Evolutionary conservation across 208 protist species (phyloP).

Genomic region (Leishmania aethiopica): DNA sequence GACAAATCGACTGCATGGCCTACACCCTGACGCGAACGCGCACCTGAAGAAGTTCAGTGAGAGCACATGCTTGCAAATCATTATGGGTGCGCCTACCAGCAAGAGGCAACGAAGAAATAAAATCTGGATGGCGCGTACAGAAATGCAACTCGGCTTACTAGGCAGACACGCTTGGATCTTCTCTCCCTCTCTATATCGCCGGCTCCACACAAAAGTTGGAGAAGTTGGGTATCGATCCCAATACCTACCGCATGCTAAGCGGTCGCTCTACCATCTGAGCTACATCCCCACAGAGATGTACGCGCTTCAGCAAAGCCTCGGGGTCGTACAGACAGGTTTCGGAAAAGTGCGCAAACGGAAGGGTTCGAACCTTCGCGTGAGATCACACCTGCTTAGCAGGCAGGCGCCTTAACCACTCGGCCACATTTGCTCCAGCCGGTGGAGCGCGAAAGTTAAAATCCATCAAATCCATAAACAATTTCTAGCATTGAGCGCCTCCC

Average conservation of each 20-base stretch:
- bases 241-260: slow-evolving; percentile 94
- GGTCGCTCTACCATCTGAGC: slow-evolving; percentile 94
- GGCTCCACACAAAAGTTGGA: slow-evolving; percentile 58
- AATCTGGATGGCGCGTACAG: neutral
- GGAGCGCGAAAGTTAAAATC: too few relatives aligned
- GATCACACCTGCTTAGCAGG: slow-evolving; percentile 93
- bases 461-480: accelerated
- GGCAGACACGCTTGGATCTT: neutral
- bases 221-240: slow-evolving; percentile 94
- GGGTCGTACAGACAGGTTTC: neutral
- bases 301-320: too few relatives aligned
- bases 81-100: neutral
- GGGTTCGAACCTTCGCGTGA: slow-evolving; percentile 92
- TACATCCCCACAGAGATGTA: slow-evolving; percentile 32
- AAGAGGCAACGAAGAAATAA: neutral
- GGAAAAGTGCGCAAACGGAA: slow-evolving; percentile 82
- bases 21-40: neutral
- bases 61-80: neutral
- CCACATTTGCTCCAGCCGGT: slow-evolving; percentile 62
- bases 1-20: neutral
- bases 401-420: slow-evolving; percentile 92
- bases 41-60: neutral
- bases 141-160: neutral
- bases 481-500: neutral
- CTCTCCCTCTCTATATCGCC: neutral